These are phyloP conservation scores for Ophiostoma angusticollis DNA, from an alignment of 2,329 filamentous ascomycete species.

Conservation along the genomic window DNA sequence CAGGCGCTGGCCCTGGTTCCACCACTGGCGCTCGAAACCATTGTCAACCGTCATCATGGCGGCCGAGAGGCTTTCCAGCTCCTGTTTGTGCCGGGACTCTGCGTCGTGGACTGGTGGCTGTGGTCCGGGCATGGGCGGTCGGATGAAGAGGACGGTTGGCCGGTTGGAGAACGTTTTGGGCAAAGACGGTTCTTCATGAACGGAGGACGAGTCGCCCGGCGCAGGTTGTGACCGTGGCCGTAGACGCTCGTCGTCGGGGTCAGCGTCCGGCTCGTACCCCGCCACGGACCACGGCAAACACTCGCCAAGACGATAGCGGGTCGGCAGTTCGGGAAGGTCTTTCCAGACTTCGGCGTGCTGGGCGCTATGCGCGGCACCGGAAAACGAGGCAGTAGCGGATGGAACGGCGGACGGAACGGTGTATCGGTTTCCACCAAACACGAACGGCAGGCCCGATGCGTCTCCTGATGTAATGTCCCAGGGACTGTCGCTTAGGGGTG, in stretches of 20 bases:
- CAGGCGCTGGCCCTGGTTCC: conserved; percentile 34
- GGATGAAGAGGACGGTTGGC: conserved; percentile 10
- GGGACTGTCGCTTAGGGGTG: conserved; percentile 32
- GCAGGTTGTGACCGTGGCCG: conserved; percentile 1
- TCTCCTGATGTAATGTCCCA: conserved; percentile 26
- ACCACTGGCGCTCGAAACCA: conserved; percentile 46
- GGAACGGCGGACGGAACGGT: background rate
- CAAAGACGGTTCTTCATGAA: conserved; percentile 8
- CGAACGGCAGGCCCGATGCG: background rate
- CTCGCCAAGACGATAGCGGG: conserved; percentile 31
- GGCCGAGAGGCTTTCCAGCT: conserved; percentile 36
- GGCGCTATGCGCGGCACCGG: background rate
- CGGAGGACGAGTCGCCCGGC: conserved; percentile 4
- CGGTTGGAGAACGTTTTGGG: conserved; percentile 1
- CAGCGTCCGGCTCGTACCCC: conserved; percentile 18
- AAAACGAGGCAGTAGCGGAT: background rate
- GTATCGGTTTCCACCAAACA: background rate
- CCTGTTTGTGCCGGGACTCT: conserved; percentile 15
- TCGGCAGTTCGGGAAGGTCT: conserved; percentile 27
- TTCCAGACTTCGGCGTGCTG: conserved; percentile 23
- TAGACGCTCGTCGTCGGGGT: conserved; percentile 17
- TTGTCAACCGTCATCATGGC: conserved; percentile 46
- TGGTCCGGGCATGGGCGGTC: no score
- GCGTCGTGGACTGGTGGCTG: no score
- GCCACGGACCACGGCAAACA: conserved; percentile 34